Conservation (phyloP, 257 asterid genomes). For the Solanum medicagineum region DNA sequence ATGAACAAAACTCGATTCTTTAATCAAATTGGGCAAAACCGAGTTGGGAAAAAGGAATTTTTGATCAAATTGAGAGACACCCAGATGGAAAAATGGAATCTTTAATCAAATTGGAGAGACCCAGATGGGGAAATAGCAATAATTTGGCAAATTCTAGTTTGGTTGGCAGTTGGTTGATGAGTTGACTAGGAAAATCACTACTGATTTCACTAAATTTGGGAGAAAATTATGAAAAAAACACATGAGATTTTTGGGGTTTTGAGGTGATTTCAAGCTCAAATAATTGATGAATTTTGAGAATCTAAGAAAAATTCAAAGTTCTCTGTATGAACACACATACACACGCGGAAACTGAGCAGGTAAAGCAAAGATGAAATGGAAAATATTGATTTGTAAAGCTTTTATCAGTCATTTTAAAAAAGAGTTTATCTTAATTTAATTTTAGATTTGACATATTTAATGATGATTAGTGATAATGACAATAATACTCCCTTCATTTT, state of each 20-base stretch:
- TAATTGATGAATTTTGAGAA: neutral
- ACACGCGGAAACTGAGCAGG: neutral
- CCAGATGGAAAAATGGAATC: neutral
- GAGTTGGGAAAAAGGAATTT: neutral
- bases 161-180: neutral
- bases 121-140: neutral
- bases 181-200: conserved; percentile 2
- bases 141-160: neutral
- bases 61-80: neutral
- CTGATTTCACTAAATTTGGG: neutral
- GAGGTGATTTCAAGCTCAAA: neutral
- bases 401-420: neutral
- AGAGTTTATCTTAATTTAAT: neutral
- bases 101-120: neutral
- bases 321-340: neutral
- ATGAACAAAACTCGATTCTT: neutral
- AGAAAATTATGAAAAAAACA: neutral
- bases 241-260: neutral
- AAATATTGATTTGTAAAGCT: neutral
- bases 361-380: neutral
- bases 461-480: neutral
- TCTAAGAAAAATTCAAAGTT: neutral
- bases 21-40: conserved; percentile 1
- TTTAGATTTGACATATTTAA: neutral
- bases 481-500: neutral